A percentile compares a stretch with the other conserved stretches of the same genome.
Conservation (phyloP, 2,329 filamentous ascomycete genomes). For the Cordyceps farinosa region DNA sequence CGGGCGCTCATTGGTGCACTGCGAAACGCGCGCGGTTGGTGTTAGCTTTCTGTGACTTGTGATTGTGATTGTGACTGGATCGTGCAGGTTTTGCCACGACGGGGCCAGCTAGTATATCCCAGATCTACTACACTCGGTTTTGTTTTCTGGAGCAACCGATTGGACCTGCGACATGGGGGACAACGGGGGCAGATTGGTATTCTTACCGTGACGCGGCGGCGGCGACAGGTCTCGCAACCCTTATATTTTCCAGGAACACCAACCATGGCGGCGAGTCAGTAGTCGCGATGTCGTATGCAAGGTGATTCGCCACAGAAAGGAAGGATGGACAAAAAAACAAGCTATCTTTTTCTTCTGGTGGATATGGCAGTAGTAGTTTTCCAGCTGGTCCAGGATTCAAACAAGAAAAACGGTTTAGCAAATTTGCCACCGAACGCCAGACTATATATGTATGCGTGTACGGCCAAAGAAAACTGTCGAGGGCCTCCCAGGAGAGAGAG, state of each 20-base stretch:
- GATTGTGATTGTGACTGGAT: too few relatives aligned
- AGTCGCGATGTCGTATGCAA: conserved; percentile 9
- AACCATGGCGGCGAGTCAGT: conserved; percentile 47
- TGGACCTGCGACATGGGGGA: not conserved
- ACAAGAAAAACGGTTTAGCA: not conserved
- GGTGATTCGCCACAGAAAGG: conserved; percentile 19
- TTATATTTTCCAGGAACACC: conserved; percentile 62
- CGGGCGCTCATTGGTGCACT: conserved; percentile 62
- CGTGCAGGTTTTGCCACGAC: not conserved
- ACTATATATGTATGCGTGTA: conserved; percentile 15
- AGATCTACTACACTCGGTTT: not conserved
- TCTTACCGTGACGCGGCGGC: conserved; percentile 55
- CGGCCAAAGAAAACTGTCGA: not conserved
- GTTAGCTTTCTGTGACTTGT: not conserved
- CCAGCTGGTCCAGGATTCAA: conserved; percentile 16
- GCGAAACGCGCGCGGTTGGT: not conserved
- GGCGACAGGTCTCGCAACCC: conserved; percentile 60
- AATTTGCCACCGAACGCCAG: conserved; percentile 14
- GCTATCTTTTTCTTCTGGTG: conserved; percentile 5
- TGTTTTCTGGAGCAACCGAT: too few relatives aligned
- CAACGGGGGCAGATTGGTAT: not conserved
- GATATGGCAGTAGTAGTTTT: conserved; percentile 10
- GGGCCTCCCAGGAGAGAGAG: conserved; percentile 9
- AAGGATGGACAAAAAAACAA: not conserved
- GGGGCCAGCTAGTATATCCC: not conserved